Evolutionary conservation across 2,329 filamentous ascomycete genomes (phyloP).

Genomic region (Arthrobotrys musiformis): DNA sequence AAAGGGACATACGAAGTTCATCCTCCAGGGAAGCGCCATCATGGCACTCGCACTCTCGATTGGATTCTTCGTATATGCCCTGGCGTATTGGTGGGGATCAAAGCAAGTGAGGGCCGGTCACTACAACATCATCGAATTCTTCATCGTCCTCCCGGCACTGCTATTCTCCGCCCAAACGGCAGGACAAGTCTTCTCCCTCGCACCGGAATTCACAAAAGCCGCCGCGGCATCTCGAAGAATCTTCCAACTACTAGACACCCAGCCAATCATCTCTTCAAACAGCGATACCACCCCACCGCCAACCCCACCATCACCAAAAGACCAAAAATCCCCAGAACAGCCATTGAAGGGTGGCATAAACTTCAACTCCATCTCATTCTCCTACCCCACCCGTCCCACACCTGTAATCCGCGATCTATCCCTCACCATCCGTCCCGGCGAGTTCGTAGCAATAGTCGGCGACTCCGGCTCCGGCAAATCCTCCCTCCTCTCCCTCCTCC

Average conservation of each 20-base stretch:
- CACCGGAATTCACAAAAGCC: constrained; percentile 78
- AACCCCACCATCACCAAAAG: constrained; percentile 58
- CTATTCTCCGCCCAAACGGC: constrained; percentile 78
- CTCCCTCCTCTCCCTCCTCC: constrained; percentile 71
- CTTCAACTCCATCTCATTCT: constrained; percentile 72
- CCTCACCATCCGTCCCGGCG: constrained; percentile 69
- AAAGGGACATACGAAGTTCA: constrained; percentile 66
- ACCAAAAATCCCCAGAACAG: constrained; percentile 64
- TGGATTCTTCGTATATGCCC: constrained; percentile 76
- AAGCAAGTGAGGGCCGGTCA: constrained; percentile 75
- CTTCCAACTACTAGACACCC: constrained; percentile 58
- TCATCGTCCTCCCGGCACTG: constrained; percentile 77
- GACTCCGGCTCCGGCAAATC: constrained; percentile 76
- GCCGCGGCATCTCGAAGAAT: constrained; percentile 72
- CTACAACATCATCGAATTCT: constrained; percentile 75
- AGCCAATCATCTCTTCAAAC: constrained; percentile 57
- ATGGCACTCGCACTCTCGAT: constrained; percentile 68
- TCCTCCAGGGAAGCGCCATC: constrained; percentile 65
- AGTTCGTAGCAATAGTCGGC: constrained; percentile 74
- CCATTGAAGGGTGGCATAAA: constrained; percentile 63
- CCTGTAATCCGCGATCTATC: constrained; percentile 70
- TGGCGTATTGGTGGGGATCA: constrained; percentile 84
- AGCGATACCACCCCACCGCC: constrained; percentile 6
- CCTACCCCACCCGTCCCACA: constrained; percentile 73
- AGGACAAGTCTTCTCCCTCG: constrained; percentile 79